Percentiles rank a stretch among this genome's conserved stretches.
Evolutionary conservation across 768 basidiomycete genomes (phyloP).

Genomic region (Strobilomyces dryophilus): DNA sequence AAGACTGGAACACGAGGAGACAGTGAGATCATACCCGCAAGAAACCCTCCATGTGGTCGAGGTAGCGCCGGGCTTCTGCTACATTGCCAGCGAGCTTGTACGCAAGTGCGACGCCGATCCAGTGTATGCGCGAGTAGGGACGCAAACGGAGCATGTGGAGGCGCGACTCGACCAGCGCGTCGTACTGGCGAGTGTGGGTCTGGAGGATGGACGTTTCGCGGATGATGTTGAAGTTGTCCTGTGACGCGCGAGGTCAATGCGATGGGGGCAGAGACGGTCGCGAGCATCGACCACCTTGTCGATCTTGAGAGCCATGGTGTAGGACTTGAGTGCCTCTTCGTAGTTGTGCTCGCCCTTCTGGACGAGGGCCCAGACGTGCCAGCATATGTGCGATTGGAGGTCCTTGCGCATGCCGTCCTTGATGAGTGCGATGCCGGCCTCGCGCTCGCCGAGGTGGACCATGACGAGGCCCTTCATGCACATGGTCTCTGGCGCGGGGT

Average conservation of each 20-base stretch:
- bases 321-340: constrained; percentile 90
- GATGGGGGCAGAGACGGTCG: background rate
- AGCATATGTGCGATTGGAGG: constrained; percentile 88
- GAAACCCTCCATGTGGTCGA: constrained; percentile 67
- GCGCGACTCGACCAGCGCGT: constrained; percentile 76
- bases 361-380: constrained; percentile 97
- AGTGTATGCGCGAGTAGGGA: constrained; percentile 81
- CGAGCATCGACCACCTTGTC: constrained; percentile 64
- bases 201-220: constrained; percentile 88
- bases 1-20: constrained; percentile 2
- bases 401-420: constrained; percentile 81
- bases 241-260: constrained; percentile 1
- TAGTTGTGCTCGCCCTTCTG: constrained; percentile 94
- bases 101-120: constrained; percentile 87
- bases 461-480: constrained; percentile 94
- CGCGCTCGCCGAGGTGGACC: constrained; percentile 74
- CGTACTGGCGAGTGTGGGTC: constrained; percentile 80
- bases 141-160: constrained; percentile 74
- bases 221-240: constrained; percentile 95
- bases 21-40: constrained; percentile 51
- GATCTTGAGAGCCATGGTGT: constrained; percentile 81
- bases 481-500: constrained; percentile 65
- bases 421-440: constrained; percentile 78
- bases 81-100: constrained; percentile 80
- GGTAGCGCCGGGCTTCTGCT: constrained; percentile 61